Evolutionary conservation across 345 rosid species (phyloP), one percentile per base, ranked within the genome.

Genomic region (Dimocarpus longan): DNA sequence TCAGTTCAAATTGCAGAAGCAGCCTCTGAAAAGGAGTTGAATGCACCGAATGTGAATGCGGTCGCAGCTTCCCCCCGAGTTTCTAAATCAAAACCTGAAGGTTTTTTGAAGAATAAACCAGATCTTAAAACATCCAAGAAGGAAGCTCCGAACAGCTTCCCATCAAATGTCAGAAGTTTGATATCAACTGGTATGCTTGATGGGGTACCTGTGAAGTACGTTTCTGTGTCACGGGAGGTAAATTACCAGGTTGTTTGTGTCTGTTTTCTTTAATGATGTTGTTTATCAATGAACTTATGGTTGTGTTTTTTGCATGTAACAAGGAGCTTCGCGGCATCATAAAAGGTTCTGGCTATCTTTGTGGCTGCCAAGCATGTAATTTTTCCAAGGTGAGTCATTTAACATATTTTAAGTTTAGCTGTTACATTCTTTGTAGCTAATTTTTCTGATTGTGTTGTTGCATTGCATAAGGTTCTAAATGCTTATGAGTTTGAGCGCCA

Each of bases 141-240:
- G 79, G 97, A 93, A 80, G 93, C 96, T 69, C 92, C 93, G 63
- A 92, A 95, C 66, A 90, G 93, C 88, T 95, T 95, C 79, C 99
- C 99, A 79, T 92, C 98, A 54, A 95, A 93, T 66, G 97, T 95
- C 40, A 92, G 96, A 84, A 93, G 97, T 84, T 86, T 93, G 86
- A 88, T 95, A 83, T 91, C 95, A 63, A 95, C 98, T 22, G 98
- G 97, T 76, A 93, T 91, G 95, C 98, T 93, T 5, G 98, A 95
- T 76, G 95, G 97, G 6, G 92, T 93, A 65, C 95, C 97, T 40
- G 95, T 93, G 79, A 95, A 92, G 87, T 95, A 95, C 54, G 82
- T 92, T 76, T 78, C 98, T 48, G 77, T 89, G 85, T 88, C 97
- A 19, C 89, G 91, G 44, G 93, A 95, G 97, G 99, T 93, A 92